These are phyloP conservation scores for Gymnopus androsaceus DNA, from an alignment of 1,284 basidiomycete species.

Conservation along the genomic window DNA sequence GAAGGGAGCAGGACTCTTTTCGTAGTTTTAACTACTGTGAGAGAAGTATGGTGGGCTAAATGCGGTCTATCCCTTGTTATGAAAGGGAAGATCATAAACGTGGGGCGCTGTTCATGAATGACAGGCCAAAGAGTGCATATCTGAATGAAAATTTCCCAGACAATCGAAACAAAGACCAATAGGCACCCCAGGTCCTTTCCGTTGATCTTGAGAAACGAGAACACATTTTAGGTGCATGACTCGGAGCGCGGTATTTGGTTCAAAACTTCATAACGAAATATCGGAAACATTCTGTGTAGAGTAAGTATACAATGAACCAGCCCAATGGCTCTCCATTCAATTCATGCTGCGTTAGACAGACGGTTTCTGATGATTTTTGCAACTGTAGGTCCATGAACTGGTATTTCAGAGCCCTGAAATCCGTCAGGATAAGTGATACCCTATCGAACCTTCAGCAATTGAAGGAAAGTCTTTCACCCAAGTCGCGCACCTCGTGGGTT, in stretches of 20 bases:
- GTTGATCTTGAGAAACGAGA: background rate
- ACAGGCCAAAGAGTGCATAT: slow-evolving; percentile 6
- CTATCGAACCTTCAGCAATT: slow-evolving; percentile 21
- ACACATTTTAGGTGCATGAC: too few species aligned
- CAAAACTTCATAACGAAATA: too few species aligned
- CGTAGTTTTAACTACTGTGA: slow-evolving; percentile 1
- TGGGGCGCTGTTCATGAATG: background rate
- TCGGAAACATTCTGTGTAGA: background rate
- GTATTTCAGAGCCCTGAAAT: slow-evolving; percentile 36
- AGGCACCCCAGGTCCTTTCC: background rate
- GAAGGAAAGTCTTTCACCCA: too few species aligned
- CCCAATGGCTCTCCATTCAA: background rate
- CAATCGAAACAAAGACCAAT: too few species aligned
- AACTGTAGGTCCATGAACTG: slow-evolving; percentile 34
- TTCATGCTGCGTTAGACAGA: slow-evolving; percentile 11
- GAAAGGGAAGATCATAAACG: slow-evolving; percentile 7
- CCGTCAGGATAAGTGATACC: slow-evolving; percentile 30
- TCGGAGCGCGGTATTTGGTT: too few species aligned
- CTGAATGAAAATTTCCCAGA: background rate
- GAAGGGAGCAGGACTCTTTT: background rate
- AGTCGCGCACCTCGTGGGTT: too few species aligned
- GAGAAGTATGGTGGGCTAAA: slow-evolving; percentile 7
- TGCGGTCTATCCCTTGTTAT: slow-evolving; percentile 1
- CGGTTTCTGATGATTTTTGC: slow-evolving; percentile 29
- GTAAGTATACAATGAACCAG: slow-evolving; percentile 2